These are phyloP conservation scores for Paratrimastix pyriformis DNA, from an alignment of 78 protist species.

Conservation along the genomic window DNA sequence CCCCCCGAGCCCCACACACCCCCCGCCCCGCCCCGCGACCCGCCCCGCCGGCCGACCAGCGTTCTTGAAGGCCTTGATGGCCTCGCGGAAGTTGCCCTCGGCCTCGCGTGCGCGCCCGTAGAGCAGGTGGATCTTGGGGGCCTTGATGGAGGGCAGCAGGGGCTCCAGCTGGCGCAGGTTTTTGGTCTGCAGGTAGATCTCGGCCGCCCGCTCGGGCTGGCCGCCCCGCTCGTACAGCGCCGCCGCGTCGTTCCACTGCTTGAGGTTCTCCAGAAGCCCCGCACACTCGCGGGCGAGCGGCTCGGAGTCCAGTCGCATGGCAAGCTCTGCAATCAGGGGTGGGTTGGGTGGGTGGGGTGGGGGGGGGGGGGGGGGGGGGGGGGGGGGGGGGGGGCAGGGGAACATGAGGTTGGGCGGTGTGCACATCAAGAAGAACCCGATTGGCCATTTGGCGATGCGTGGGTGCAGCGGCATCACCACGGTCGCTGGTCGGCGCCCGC, in stretches of 20 bases:
- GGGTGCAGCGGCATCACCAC: background rate
- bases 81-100: background rate
- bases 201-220: slow-evolving; percentile 44
- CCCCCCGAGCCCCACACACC: no score
- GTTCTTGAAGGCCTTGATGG: no score
- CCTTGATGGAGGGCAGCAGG: background rate
- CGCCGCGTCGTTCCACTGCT: slow-evolving; percentile 60
- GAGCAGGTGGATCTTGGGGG: background rate
- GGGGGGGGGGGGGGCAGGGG: background rate
- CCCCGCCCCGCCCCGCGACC: no score
- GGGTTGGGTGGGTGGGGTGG: no score
- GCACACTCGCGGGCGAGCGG: slow-evolving; percentile 47
- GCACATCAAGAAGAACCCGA: background rate
- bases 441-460: background rate
- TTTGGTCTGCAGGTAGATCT: slow-evolving; percentile 44
- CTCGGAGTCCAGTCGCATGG: background rate
- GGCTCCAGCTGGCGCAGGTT: background rate
- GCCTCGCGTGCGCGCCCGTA: background rate
- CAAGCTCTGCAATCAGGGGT: slow-evolving; percentile 32
- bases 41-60: no score
- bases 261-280: slow-evolving; percentile 33
- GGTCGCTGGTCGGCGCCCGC: no score
- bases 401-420: background rate
- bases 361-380: no score
- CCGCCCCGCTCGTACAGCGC: slow-evolving; percentile 35